Evolutionary conservation across 495 filamentous ascomycete genomes (phyloP).

Genomic region (Polyplosphaeria fusca): DNA sequence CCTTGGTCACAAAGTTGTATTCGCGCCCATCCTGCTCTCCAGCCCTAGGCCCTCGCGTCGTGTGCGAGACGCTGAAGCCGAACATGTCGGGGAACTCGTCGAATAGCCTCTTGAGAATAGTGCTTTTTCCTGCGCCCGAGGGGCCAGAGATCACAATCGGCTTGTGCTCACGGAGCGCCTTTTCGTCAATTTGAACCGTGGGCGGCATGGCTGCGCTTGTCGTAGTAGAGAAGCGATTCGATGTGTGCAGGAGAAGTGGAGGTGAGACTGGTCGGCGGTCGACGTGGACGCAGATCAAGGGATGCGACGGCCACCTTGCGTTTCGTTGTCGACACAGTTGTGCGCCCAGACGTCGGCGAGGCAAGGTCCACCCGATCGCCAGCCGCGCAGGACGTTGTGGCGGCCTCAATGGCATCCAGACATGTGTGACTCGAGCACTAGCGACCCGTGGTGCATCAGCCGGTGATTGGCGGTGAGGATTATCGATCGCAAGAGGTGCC

Average conservation of each 20-base stretch:
- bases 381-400: neutral
- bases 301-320: neutral
- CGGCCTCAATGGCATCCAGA: neutral
- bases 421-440: neutral
- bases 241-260: neutral
- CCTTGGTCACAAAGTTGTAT: conserved; percentile 75
- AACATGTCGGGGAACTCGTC: conserved; percentile 68
- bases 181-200: conserved; percentile 14
- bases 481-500: neutral
- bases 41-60: conserved; percentile 71
- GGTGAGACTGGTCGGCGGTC: too few species aligned
- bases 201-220: conserved; percentile 24
- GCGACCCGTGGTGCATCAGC: neutral
- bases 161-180: conserved; percentile 36
- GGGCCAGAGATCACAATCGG: conserved; percentile 88
- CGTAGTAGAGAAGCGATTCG: neutral
- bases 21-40: conserved; percentile 74
- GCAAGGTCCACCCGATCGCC: neutral
- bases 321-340: neutral
- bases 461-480: neutral
- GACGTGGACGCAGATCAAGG: too few species aligned
- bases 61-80: conserved; percentile 71
- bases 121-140: conserved; percentile 83
- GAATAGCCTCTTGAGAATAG: conserved; percentile 73
- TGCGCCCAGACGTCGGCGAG: neutral